phyloP scores from a whole-genome alignment of 805 yeast genomes.

The Yarrowia sp. region DNA sequence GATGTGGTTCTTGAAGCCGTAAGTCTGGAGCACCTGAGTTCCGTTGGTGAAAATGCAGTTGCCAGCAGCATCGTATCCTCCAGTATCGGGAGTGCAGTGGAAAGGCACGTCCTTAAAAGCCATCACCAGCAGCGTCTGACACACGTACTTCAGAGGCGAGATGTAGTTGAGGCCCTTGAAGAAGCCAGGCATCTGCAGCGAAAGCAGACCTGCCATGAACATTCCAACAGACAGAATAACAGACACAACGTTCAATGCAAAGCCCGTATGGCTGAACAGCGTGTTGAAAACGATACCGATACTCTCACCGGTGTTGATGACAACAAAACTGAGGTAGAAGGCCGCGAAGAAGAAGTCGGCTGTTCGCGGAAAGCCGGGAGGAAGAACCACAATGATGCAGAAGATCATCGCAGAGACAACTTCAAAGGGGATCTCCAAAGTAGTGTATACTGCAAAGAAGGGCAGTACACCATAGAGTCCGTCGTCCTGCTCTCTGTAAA shows the following conservation, averaged over 20 bases:
- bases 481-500: conserved; percentile 76
- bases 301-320: conserved; percentile 77
- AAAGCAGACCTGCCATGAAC: conserved; percentile 82
- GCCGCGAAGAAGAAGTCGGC: conserved; percentile 65
- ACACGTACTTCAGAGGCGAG: conserved; percentile 72
- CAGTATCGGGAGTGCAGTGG: conserved; percentile 27
- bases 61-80: conserved; percentile 35
- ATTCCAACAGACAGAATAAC: conserved; percentile 66
- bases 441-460: conserved; percentile 58
- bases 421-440: conserved; percentile 69
- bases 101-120: conserved; percentile 25
- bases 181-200: conserved; percentile 68
- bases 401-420: conserved; percentile 57
- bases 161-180: conserved; percentile 69
- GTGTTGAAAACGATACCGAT: conserved; percentile 80
- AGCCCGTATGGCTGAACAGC: conserved; percentile 68
- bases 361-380: conserved; percentile 68
- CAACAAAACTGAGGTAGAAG: conserved; percentile 52
- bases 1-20: conserved; percentile 41
- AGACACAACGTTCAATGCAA: conserved; percentile 73
- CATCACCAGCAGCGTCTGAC: conserved; percentile 2
- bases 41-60: conserved; percentile 55
- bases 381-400: conserved; percentile 62
- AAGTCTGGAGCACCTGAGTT: conserved; percentile 52
- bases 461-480: conserved; percentile 64